These are phyloP conservation scores for Termitomyces sp. DNA, from an alignment of 768 basidiomycete genomes.

Conservation along the genomic window DNA sequence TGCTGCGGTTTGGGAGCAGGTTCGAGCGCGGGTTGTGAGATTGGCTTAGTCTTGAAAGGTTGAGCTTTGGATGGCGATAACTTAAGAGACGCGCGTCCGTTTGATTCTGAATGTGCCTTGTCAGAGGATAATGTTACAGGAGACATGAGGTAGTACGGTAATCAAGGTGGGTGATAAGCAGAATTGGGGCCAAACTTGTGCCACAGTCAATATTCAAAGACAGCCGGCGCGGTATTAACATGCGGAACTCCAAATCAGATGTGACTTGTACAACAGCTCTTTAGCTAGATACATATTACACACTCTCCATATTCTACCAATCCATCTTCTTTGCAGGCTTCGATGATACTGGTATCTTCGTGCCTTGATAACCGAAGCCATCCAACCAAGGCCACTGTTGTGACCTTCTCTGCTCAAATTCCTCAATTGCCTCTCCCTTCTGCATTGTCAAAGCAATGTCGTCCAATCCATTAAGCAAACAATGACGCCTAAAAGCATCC, in stretches of 20 bases:
- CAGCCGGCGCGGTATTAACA: background rate
- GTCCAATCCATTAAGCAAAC: conserved; percentile 92
- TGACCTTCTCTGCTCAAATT: conserved; percentile 76
- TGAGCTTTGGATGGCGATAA: conserved; percentile 18
- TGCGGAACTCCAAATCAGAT: background rate
- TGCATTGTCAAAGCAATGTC: conserved; percentile 95
- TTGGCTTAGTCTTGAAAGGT: conserved; percentile 11
- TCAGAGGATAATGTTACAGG: conserved; percentile 5
- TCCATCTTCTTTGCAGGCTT: conserved; percentile 55
- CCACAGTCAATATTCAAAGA: background rate
- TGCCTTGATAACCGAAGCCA: conserved; percentile 85
- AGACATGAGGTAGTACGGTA: background rate
- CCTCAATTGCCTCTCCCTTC: conserved; percentile 60
- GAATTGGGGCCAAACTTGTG: background rate
- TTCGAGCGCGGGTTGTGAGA: conserved; percentile 7
- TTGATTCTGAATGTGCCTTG: conserved; percentile 6
- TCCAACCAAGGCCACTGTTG: conserved; percentile 93
- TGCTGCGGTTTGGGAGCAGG: conserved; percentile 30
- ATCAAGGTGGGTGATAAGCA: background rate
- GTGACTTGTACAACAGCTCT: background rate
- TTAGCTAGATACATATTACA: background rate
- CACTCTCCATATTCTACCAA: conserved; percentile 45
- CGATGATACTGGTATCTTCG: conserved; percentile 55
- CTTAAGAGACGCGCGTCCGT: conserved; percentile 13
- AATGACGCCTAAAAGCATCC: conserved; percentile 90